Evolutionary conservation across 2,329 filamentous ascomycete species (phyloP).

Genomic region (Colletotrichum costaricense): DNA sequence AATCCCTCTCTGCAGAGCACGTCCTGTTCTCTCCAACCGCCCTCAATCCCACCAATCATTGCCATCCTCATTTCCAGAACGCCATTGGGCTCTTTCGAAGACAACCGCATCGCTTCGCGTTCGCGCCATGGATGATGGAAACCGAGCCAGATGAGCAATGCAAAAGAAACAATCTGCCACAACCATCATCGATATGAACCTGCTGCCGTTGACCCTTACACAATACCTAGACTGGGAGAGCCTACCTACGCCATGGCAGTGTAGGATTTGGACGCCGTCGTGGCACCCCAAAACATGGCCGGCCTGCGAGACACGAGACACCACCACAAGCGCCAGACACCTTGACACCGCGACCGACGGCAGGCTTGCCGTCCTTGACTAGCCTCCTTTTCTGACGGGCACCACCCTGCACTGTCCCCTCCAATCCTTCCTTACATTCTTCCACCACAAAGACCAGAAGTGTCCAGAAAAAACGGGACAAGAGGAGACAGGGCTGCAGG

Average conservation of each 20-base stretch:
- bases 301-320: slow-evolving; percentile 1
- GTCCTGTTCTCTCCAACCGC: neutral
- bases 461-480: slow-evolving; percentile 1
- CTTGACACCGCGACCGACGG: neutral
- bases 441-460: neutral
- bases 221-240: neutral
- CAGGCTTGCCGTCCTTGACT: slow-evolving; percentile 7
- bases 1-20: neutral
- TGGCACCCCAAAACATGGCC: neutral
- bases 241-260: too few relatives aligned
- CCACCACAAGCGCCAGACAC: neutral
- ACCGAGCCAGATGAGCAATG: neutral
- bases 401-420: neutral
- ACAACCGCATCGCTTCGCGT: neutral
- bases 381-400: slow-evolving; percentile 3
- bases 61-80: neutral
- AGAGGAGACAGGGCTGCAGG: slow-evolving; percentile 28
- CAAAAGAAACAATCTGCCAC: neutral
- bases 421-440: neutral
- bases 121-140: neutral
- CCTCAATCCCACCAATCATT: neutral
- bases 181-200: neutral
- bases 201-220: neutral
- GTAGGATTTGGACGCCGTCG: neutral
- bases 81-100: neutral